phyloP scores from a whole-genome alignment of 176 grass and related monocot genomes.

The Miscanthus lutarioriparius region DNA sequence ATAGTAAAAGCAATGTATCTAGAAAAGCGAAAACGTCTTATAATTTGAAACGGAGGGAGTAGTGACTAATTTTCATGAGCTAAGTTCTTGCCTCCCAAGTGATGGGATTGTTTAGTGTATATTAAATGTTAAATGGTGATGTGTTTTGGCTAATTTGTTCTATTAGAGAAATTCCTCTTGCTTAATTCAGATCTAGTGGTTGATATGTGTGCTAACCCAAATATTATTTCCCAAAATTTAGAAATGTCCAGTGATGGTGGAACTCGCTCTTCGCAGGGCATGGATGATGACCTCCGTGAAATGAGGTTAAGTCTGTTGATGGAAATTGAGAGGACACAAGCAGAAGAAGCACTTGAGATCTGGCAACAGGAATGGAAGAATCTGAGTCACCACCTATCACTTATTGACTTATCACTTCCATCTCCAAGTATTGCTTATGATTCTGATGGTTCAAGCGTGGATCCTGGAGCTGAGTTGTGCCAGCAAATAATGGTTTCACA shows the following conservation, averaged over 20 bases:
- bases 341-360: constrained; percentile 70
- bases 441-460: constrained; percentile 45
- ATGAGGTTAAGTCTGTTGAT: constrained; percentile 75
- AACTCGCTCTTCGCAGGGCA: constrained; percentile 36
- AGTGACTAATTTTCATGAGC: background rate
- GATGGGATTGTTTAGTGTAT: background rate
- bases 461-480: constrained; percentile 73
- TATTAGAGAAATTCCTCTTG: background rate
- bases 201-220: background rate
- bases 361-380: constrained; percentile 76
- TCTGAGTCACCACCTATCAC: constrained; percentile 66
- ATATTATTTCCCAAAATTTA: constrained; percentile 31
- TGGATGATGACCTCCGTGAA: constrained; percentile 76
- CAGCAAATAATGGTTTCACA: constrained; percentile 74
- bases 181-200: background rate
- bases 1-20: background rate
- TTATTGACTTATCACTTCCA: constrained; percentile 58
- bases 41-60: background rate
- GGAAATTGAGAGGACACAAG: constrained; percentile 83
- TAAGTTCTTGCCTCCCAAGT: background rate
- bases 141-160: background rate
- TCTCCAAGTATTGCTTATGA: constrained; percentile 38
- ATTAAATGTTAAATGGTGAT: background rate
- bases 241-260: constrained; percentile 87
- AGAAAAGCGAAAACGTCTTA: background rate